Evolutionary conservation across 176 grass and related monocot species (phyloP), one percentile per base, ranked within the genome.

Genomic region (Ananas comosus): DNA sequence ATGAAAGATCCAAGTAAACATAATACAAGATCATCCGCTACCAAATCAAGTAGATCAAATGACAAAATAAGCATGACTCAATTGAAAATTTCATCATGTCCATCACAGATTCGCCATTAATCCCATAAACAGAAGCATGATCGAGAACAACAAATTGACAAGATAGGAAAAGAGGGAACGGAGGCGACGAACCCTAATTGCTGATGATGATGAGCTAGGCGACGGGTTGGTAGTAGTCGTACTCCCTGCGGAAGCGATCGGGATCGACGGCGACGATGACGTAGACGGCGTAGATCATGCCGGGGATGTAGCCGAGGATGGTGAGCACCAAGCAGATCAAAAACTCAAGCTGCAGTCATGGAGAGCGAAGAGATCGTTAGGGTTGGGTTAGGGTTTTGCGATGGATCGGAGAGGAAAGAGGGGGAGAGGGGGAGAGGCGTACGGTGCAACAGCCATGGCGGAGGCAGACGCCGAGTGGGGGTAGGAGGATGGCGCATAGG

Each of bases 381-480:
- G 56, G 56, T 19, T 17, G 21, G 17, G 8, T 10, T 61, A 42
- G 33, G 33, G 33, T 42, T 42, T 42, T 42, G 33, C 33, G 33
- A 61, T 18, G 21, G 17, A 61, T 19, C 56, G 21, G 0, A 0
- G 19, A 23, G 9, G 21, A 19, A 58, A 51, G 22, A 5, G 2
- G 25, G 13, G 16, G 8, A 51, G 22, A 5, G 2, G 25, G 13
- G 16, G 8, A 17, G 16, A 11, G 11, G 72, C 56, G 70, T 86
- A 87, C 88, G 69, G 79, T 91, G 81, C 88, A 91, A 65, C 85
- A 87, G 81, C 88, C 88, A 67, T 91, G 83, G 57, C 88, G 84
- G 79, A 91, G 87, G 88, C 87, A 91, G 79, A 91, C 88, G 76
- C 88, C 88, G 72, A 91, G 84, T 67, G 88, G 88, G 10, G 88